Evolutionary conservation across 1,284 basidiomycete genomes (phyloP).

Genomic region (Boletus sp.): DNA sequence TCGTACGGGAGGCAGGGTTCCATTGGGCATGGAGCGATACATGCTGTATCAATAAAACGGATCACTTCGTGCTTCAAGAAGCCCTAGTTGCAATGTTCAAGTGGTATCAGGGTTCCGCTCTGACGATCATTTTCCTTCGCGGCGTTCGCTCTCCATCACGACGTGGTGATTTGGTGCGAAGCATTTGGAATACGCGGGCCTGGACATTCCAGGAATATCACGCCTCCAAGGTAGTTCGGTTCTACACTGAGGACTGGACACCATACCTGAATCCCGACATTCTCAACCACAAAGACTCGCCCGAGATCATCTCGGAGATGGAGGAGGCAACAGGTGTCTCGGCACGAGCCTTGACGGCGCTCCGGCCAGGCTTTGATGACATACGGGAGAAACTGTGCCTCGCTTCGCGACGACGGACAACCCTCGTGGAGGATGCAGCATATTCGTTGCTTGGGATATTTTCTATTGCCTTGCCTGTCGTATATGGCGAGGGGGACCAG

Average conservation of each 20-base stretch:
- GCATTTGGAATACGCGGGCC: slow-evolving; percentile 6
- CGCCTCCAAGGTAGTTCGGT: background rate
- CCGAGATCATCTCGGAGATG: slow-evolving; percentile 3
- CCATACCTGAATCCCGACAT: slow-evolving; percentile 4
- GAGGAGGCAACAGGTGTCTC: background rate
- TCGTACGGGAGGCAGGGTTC: background rate
- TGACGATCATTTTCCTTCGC: slow-evolving; percentile 3
- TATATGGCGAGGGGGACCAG: no score
- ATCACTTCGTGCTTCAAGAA: background rate
- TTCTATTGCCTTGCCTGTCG: no score
- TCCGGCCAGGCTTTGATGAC: no score
- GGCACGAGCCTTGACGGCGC: no score
- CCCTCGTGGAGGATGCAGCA: no score
- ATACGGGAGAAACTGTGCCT: no score
- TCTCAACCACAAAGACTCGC: no score
- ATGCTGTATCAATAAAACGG: background rate
- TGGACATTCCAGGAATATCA: slow-evolving; percentile 9
- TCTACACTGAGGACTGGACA: slow-evolving; percentile 1
- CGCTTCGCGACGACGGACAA: no score
- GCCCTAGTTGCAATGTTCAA: slow-evolving; percentile 9
- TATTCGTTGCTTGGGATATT: no score
- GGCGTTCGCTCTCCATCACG: slow-evolving; percentile 2
- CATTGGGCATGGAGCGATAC: background rate
- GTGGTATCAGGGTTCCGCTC: slow-evolving; percentile 6
- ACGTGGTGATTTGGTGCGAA: slow-evolving; percentile 4